A percentile compares a stretch with the other conserved stretches of the same genome.
These are phyloP conservation scores for Pyricularia grisea DNA, from an alignment of 2,329 filamentous ascomycete species.

Conservation along the genomic window DNA sequence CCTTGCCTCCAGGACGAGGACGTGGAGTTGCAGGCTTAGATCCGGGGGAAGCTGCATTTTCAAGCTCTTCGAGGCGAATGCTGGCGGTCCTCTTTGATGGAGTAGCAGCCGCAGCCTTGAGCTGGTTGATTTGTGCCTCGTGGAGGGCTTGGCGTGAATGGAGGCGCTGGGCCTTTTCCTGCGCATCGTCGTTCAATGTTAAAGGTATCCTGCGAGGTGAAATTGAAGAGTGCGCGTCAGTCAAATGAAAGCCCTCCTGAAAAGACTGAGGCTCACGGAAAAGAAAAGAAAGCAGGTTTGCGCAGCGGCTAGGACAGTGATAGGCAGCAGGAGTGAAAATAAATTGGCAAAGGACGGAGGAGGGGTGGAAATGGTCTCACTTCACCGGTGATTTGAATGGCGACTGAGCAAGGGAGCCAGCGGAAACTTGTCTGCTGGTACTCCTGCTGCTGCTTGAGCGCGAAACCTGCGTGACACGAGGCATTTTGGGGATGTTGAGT, in stretches of 20 bases:
- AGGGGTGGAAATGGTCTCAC: conserved; percentile 26
- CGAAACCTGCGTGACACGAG: conserved; percentile 47
- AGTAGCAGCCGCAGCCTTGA: conserved; percentile 64
- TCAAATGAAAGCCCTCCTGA: background rate
- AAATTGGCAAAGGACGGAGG: background rate
- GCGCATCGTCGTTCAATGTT: conserved; percentile 70
- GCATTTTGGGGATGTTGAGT: conserved; percentile 29
- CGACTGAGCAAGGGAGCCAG: conserved; percentile 34
- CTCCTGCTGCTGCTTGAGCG: conserved; percentile 31
- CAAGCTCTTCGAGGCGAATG: conserved; percentile 47
- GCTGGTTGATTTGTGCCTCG: conserved; percentile 84
- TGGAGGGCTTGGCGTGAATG: conserved; percentile 82
- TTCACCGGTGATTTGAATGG: conserved; percentile 50
- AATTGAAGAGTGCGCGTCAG: conserved; percentile 4
- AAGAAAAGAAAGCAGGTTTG: background rate
- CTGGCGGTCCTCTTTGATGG: conserved; percentile 60
- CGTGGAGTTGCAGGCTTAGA: conserved; percentile 49
- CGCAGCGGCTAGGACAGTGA: background rate
- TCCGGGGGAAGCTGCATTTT: conserved; percentile 41
- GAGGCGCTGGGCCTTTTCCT: conserved; percentile 81
- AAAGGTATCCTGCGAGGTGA: conserved; percentile 64
- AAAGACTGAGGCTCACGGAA: background rate
- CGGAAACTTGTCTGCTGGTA: conserved; percentile 32
- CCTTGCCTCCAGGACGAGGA: conserved; percentile 23
- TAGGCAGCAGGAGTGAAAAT: background rate